Percentiles rank a stretch among this genome's conserved stretches.
These are phyloP conservation scores for Rhodocollybia butyracea DNA, from an alignment of 768 basidiomycete genomes.

Conservation along the genomic window DNA sequence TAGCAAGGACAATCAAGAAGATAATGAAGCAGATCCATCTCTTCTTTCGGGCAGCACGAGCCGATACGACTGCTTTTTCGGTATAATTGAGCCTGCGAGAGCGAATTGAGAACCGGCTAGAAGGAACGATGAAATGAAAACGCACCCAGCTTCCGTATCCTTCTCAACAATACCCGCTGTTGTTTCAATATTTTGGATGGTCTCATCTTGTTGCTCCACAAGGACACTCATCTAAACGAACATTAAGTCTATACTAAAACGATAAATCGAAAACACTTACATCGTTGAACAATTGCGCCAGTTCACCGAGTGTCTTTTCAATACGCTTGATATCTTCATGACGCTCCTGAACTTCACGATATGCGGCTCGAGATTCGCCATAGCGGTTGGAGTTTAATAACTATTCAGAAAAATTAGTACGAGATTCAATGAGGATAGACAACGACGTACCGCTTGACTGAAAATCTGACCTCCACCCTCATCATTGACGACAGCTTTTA, in stretches of 20 bases:
- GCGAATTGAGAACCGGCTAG: constrained; percentile 6
- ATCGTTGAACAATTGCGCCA: constrained; percentile 95
- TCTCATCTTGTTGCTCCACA: constrained; percentile 93
- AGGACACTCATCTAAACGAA: constrained; percentile 82
- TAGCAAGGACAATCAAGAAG: constrained; percentile 59
- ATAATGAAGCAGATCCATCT: constrained; percentile 96
- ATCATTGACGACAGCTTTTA: constrained; percentile 83
- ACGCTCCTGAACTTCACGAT: constrained; percentile 95
- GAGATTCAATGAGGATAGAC: background rate
- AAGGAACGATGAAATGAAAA: constrained; percentile 3
- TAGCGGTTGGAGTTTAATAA: constrained; percentile 89
- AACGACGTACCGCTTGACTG: constrained; percentile 69
- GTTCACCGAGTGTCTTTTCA: constrained; percentile 87
- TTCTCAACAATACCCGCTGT: constrained; percentile 73
- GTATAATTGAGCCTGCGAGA: constrained; percentile 69
- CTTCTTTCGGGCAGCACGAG: constrained; percentile 88
- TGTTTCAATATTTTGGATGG: constrained; percentile 77
- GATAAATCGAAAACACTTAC: constrained; percentile 38
- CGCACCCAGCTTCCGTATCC: constrained; percentile 84
- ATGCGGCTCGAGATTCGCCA: constrained; percentile 85
- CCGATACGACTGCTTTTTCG: constrained; percentile 81
- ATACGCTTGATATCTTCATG: constrained; percentile 96
- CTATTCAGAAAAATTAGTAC: constrained; percentile 33
- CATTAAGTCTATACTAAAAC: constrained; percentile 5
- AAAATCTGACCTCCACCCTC: constrained; percentile 84